Evolutionary conservation across 768 basidiomycete species (phyloP).

Genomic region (Leccinum subtestaceum): DNA sequence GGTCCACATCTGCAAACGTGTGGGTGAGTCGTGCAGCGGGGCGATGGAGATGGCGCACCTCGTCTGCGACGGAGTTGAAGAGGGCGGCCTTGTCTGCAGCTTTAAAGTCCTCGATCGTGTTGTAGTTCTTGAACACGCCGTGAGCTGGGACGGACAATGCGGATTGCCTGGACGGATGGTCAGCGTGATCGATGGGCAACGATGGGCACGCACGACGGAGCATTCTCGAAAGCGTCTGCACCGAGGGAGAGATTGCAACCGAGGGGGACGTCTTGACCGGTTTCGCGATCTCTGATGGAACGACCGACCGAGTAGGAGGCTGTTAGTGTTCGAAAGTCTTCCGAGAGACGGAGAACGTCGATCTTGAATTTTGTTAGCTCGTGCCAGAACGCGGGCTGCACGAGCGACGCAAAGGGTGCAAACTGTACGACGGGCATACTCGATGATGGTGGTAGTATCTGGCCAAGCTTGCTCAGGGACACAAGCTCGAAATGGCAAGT

Average conservation of each 20-base stretch:
- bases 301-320: slow-evolving; percentile 73
- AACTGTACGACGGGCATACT: slow-evolving; percentile 74
- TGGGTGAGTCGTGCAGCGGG: neutral
- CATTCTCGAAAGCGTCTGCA: slow-evolving; percentile 58
- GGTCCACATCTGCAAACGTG: slow-evolving; percentile 62
- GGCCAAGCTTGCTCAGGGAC: neutral
- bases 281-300: slow-evolving; percentile 72
- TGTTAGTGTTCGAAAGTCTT: slow-evolving; percentile 58
- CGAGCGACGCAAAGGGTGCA: slow-evolving; percentile 79
- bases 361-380: slow-evolving; percentile 86
- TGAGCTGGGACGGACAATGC: slow-evolving; percentile 48
- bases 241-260: slow-evolving; percentile 65
- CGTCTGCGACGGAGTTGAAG: slow-evolving; percentile 68
- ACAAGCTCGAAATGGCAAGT: slow-evolving; percentile 11
- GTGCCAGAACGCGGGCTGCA: slow-evolving; percentile 93
- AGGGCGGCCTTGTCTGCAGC: slow-evolving; percentile 84
- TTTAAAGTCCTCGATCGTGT: slow-evolving; percentile 96
- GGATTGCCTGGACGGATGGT: slow-evolving; percentile 35
- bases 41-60: slow-evolving; percentile 41
- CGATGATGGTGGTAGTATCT: neutral
- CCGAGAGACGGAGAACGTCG: slow-evolving; percentile 81
- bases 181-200: slow-evolving; percentile 4
- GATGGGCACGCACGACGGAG: slow-evolving; percentile 40
- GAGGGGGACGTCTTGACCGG: slow-evolving; percentile 69
- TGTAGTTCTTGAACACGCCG: slow-evolving; percentile 89